A percentile compares a stretch with the other conserved stretches of the same genome.
Evolutionary conservation across 441 rosid species (phyloP).

Genomic region (Kokia cookei): DNA sequence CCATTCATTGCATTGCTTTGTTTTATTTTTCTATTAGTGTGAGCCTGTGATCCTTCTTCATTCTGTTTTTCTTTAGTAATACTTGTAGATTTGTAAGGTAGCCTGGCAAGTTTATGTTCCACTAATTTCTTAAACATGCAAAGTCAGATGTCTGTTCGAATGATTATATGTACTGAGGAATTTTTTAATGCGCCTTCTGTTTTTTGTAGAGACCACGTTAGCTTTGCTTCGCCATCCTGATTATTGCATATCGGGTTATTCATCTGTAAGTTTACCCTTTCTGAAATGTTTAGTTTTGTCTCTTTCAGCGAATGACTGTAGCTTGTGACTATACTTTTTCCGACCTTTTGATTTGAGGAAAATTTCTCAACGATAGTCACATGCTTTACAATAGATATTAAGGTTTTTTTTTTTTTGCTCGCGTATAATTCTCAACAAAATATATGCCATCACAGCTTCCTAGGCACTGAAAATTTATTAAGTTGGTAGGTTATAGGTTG

Average conservation of each 20-base stretch:
- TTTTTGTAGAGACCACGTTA: conserved; percentile 66
- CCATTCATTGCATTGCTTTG: not conserved
- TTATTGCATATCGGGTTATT: conserved; percentile 87
- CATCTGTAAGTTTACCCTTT: conserved; percentile 55
- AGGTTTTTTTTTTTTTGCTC: not conserved
- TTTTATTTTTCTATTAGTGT: not conserved
- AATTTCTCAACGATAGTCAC: not conserved
- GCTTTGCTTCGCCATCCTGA: conserved; percentile 91
- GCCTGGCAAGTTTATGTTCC: not conserved
- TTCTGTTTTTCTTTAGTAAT: not conserved
- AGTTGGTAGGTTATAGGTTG: not conserved
- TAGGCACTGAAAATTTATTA: not conserved
- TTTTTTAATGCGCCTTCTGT: not conserved
- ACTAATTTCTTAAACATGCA: not conserved
- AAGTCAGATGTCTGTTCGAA: not conserved
- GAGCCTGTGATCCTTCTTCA: not conserved
- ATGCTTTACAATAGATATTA: not conserved
- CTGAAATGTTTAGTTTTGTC: not conserved
- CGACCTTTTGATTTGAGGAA: not conserved
- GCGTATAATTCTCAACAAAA: not conserved
- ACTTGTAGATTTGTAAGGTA: not conserved
- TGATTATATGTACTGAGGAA: not conserved
- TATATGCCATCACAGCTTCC: not conserved
- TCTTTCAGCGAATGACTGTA: not conserved
- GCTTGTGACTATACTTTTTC: not conserved